Percentiles rank a stretch among this genome's conserved stretches.
phyloP scores from a whole-genome alignment of 2,329 filamentous ascomycete species.

The Colletotrichum sp. region DNA sequence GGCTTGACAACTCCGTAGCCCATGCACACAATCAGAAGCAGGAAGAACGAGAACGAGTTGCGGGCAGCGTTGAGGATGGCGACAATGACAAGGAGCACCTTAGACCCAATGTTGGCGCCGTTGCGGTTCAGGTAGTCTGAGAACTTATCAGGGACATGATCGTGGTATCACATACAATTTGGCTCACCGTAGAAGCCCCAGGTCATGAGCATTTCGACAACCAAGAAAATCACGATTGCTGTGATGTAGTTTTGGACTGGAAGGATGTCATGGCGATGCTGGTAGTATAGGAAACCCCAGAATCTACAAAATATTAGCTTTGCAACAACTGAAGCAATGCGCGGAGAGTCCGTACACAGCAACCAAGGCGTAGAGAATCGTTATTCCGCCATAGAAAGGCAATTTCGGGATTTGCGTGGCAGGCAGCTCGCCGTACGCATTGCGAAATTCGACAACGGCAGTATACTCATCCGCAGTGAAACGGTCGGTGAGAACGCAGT shows the following conservation, averaged over 20 bases:
- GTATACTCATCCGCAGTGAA: slow-evolving; percentile 74
- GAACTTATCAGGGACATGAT: slow-evolving; percentile 35
- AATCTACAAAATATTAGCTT: slow-evolving; percentile 55
- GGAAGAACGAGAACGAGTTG: slow-evolving; percentile 98
- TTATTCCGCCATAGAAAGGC: slow-evolving; percentile 94
- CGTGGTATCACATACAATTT: background rate
- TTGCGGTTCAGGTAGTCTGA: slow-evolving; percentile 90
- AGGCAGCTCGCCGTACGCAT: slow-evolving; percentile 94
- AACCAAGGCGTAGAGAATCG: slow-evolving; percentile 90
- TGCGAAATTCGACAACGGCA: slow-evolving; percentile 88
- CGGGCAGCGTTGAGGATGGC: slow-evolving; percentile 90
- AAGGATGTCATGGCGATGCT: slow-evolving; percentile 88
- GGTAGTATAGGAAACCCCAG: slow-evolving; percentile 95
- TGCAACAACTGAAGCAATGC: background rate
- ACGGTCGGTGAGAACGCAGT: slow-evolving; percentile 83
- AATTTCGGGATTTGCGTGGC: slow-evolving; percentile 96
- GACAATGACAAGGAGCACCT: slow-evolving; percentile 88
- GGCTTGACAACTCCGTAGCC: slow-evolving; percentile 98
- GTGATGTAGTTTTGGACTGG: slow-evolving; percentile 99
- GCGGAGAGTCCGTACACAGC: slow-evolving; percentile 56
- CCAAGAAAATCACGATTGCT: slow-evolving; percentile 91
- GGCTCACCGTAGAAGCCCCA: slow-evolving; percentile 91
- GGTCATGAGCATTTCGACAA: slow-evolving; percentile 96
- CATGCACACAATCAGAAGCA: slow-evolving; percentile 98
- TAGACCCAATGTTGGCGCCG: slow-evolving; percentile 82